Evolutionary conservation across 352 stramenopile species (phyloP), one percentile per base, ranked within the genome.

Genomic region (Thalassiosira exigua): DNA sequence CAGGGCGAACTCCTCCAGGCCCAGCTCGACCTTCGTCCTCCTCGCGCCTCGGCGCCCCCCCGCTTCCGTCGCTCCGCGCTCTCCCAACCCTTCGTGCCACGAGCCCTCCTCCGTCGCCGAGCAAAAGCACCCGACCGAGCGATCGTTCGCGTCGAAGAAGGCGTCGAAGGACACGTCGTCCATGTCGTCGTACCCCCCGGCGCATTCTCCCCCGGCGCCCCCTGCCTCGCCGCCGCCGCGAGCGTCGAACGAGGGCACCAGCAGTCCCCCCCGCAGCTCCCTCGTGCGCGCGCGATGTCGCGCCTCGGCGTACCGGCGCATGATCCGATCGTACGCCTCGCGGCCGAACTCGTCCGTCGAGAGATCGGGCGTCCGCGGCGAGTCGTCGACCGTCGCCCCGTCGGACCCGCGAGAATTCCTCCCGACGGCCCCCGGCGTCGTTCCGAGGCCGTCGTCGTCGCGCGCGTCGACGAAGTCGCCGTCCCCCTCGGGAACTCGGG

Each of bases 91-190:
- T 9, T 68, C 52, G 46, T 51, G 14, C 32, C 24, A 29, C 22
- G 26, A 41, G 22, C 65, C 83, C 24, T 84, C 69, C n/a, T 69
- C 60, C n/a, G 86, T 36, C 3, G 84, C 66, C 39, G 76, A 84
- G 0, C 75, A 75, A 62, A 87, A 89, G 53, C 86, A 74, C 59
- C 79, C 83, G 42, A 91, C 81, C 42, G 83, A 90, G 70, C 86
- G 68, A 53, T 93, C 88, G 58, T 91, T 93, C n/a, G 85, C 83
- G 81, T 93, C 88, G 62, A 93, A 93, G 53, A 93, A 93, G 26
- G 85, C 72, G 75, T 93, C 88, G 65, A 92, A 93, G 12, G 87
- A 86, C 27, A 84, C 66, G 26, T 70, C 11, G 29, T 70, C 50
- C 29, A 29, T 50, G 1, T 65, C n/a, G n/a, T n/a, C n/a, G n/a